phyloP scores from a whole-genome alignment of 2,329 filamentous ascomycete genomes.

The Pseudocercospora fuligena region DNA sequence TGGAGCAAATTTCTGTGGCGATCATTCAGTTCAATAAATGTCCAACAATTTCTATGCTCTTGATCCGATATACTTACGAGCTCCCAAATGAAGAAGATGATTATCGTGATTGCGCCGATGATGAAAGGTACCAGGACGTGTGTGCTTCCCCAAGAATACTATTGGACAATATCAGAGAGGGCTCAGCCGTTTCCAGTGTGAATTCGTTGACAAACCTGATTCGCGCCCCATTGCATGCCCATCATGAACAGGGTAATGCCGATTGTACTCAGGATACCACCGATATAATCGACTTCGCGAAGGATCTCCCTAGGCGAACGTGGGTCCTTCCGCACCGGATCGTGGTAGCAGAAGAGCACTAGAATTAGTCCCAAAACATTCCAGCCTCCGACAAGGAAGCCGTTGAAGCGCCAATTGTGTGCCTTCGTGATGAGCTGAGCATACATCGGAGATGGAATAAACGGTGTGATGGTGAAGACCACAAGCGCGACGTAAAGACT shows the following conservation, averaged over 20 bases:
- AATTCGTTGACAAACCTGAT: slow-evolving; percentile 19
- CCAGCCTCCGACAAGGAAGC: slow-evolving; percentile 59
- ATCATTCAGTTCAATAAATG: not conserved
- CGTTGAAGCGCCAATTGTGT: slow-evolving; percentile 61
- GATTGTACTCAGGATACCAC: slow-evolving; percentile 55
- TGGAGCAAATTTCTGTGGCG: slow-evolving; percentile 29
- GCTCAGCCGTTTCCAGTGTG: not conserved
- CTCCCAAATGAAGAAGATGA: slow-evolving; percentile 41
- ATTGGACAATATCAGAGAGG: slow-evolving; percentile 1
- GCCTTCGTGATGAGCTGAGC: slow-evolving; percentile 60
- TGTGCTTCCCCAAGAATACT: slow-evolving; percentile 39
- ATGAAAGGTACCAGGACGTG: slow-evolving; percentile 41
- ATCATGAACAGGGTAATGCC: slow-evolving; percentile 59
- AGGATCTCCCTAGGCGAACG: slow-evolving; percentile 49
- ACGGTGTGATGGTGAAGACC: slow-evolving; percentile 66
- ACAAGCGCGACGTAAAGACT: slow-evolving; percentile 65
- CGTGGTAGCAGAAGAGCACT: slow-evolving; percentile 58
- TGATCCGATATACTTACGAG: not conserved
- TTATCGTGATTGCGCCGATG: slow-evolving; percentile 37
- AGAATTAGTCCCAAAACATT: slow-evolving; percentile 57
- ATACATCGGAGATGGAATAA: slow-evolving; percentile 66
- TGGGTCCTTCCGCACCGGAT: slow-evolving; percentile 50
- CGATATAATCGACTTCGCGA: slow-evolving; percentile 56
- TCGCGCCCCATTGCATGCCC: slow-evolving; percentile 42
- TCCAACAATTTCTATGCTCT: not conserved